These are phyloP conservation scores for Cordyceps militaris DNA, from an alignment of 2,329 filamentous ascomycete genomes.

Conservation along the genomic window DNA sequence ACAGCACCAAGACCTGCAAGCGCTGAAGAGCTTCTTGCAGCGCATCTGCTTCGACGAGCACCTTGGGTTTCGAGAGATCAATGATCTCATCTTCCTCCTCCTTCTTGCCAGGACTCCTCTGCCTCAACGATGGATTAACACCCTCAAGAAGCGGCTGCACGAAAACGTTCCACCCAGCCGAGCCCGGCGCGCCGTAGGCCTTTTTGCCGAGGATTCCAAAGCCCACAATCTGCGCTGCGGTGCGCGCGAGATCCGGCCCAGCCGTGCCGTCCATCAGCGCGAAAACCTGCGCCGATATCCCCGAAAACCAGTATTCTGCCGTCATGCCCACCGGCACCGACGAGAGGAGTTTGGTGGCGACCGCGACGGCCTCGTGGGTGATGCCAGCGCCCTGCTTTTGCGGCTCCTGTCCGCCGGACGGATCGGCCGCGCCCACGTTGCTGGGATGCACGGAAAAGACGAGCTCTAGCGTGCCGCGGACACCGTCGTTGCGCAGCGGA, in stretches of 20 bases:
- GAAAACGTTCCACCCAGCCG: conserved; percentile 56
- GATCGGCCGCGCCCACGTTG: conserved; percentile 32
- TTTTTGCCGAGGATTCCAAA: conserved; percentile 61
- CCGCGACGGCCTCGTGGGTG: conserved; percentile 59
- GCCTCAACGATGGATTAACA: conserved; percentile 38
- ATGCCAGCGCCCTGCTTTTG: conserved; percentile 56
- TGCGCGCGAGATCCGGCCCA: conserved; percentile 29
- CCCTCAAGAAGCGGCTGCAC: conserved; percentile 48
- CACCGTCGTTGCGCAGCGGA: conserved; percentile 55
- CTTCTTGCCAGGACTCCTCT: conserved; percentile 10
- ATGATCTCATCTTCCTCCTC: conserved; percentile 31
- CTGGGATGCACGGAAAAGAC: conserved; percentile 61
- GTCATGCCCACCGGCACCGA: conserved; percentile 48
- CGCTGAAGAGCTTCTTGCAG: conserved; percentile 47
- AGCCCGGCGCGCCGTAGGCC: conserved; percentile 54
- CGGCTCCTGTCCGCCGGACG: conserved; percentile 42
- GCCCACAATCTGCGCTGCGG: conserved; percentile 31
- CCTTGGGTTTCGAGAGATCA: conserved; percentile 35
- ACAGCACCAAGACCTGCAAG: conserved; percentile 49
- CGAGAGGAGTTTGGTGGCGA: conserved; percentile 55
- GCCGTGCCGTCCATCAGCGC: conserved; percentile 50
- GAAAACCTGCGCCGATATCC: conserved; percentile 55
- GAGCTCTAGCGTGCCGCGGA: conserved; percentile 63
- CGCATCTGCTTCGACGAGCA: conserved; percentile 40
- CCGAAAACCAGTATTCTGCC: conserved; percentile 52